Base-by-base conservation (phyloP, 805 yeast species). In the Lachancea waltii region DNA sequence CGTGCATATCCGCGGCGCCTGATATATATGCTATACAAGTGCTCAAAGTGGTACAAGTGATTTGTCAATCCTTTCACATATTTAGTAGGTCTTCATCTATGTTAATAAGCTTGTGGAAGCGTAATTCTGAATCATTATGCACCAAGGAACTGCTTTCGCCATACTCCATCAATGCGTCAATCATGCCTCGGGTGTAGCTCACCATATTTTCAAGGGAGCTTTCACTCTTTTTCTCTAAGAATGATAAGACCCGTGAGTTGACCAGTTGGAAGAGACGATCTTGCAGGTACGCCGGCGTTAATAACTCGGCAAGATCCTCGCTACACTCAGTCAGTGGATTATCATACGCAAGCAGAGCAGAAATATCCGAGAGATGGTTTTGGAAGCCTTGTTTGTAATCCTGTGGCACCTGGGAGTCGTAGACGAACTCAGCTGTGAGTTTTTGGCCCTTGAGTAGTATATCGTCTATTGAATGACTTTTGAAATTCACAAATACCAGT, bases 271-370 rank as follows among this genome's bases (percentile, higher is more conserved):
- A 57, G 24, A 58, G 42, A 10, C 60, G 38, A 27, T 58, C 62
- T 27, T 56, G 56, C 19, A 57, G 38, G 36, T 48, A 58, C 19
- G 56, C 59, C 4, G 45, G 40, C 2, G 55, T 44, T 17, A 60
- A 32, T 28, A 48, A 55, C 7, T 40, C 38, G 2, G 54, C 36
- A 13, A 58, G 27, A 20, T 55, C 62, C 4, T 47, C 52, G 15
- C 58, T 56, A 4, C 57, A 63, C 22, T 65, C 69, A 7, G 51
- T 54, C 3, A 69, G 53, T 1, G 81, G 80, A 36, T 75, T 63
- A 7, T 68, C 68, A 44, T 69, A 77, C 3, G 81, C 78, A 32
- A 78, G 51, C 20, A 79, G 53, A 3, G 75, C 62, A 6, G 75
- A 72, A 0, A 77, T 62, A 30, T 72, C 70, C 27, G 65, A 62